Conservation (phyloP, 805 yeast genomes). For the Lachancea quebecensis region DNA sequence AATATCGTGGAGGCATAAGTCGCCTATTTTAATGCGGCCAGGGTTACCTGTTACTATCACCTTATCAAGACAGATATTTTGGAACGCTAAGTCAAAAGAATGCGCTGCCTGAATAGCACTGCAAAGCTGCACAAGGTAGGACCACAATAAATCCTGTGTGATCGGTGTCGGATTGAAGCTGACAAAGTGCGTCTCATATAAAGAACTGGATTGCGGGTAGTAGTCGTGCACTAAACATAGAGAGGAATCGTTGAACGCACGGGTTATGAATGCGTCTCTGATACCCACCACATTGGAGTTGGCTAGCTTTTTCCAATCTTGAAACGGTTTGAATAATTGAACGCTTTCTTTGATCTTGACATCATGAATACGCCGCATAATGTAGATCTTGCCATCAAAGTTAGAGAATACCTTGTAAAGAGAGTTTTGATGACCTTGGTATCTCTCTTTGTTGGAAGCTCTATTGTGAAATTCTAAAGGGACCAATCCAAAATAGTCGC, state of each 20-base stretch:
- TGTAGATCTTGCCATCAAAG: slow-evolving; percentile 68
- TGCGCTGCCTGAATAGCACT: slow-evolving; percentile 66
- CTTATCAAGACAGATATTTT: slow-evolving; percentile 60
- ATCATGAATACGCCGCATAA: slow-evolving; percentile 65
- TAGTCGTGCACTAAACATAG: slow-evolving; percentile 78
- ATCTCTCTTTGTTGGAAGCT: slow-evolving; percentile 31
- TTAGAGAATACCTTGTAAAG: slow-evolving; percentile 77
- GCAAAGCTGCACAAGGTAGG: slow-evolving; percentile 65
- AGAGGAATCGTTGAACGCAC: slow-evolving; percentile 76
- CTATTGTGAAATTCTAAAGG: slow-evolving; percentile 55
- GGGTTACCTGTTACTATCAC: slow-evolving; percentile 62
- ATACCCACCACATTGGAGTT: slow-evolving; percentile 54
- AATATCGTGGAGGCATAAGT: slow-evolving; percentile 67
- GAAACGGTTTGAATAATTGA: slow-evolving; percentile 48
- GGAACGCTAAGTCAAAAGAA: slow-evolving; percentile 43
- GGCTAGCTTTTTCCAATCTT: slow-evolving; percentile 54
- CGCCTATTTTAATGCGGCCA: slow-evolving; percentile 63
- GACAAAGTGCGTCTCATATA: slow-evolving; percentile 60
- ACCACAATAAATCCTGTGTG: slow-evolving; percentile 67
- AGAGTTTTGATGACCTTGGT: slow-evolving; percentile 51
- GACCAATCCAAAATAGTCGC: slow-evolving; percentile 74
- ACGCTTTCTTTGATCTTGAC: slow-evolving; percentile 48
- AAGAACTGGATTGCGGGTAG: slow-evolving; percentile 67
- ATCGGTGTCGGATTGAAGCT: slow-evolving; percentile 30
- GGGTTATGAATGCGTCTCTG: slow-evolving; percentile 78